Base-by-base conservation (phyloP, 805 yeast genomes). In the Suhomyces faveliae region DNA sequence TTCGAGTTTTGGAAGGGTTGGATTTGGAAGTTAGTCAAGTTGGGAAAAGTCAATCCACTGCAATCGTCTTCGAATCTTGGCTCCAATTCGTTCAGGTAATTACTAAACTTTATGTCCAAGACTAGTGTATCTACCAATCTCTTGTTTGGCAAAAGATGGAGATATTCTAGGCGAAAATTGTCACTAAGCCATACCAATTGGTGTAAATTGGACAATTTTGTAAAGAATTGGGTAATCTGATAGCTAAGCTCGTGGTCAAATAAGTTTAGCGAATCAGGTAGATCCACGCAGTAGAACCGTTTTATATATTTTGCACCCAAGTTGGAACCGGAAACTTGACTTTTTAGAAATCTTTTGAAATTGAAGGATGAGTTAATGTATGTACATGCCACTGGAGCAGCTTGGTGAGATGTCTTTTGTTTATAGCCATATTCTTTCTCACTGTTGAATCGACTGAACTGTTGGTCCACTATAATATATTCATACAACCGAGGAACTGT, bases 251-350 rank as follows among this genome's bases (percentile, higher is more conserved):
- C 64, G 23, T 58, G 51, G 42, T 74, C 75, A 48, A 63, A 62
- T 0, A 67, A 59, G 37, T 69, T 67, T 22, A 74, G 63, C 20
- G 76, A 71, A 50, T 74, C 77, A 0, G 80, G 81, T 4, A 77
- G 52, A 20, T 60, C 57, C 1, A 68, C 55, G 43, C 73, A 64
- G 40, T 62, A 67, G 19, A 77, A 52, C 12, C 55, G 51, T 37
- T 54, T 54, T 3, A 71, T 58, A 8, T 23, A 42, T 7, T 54
- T 53, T 23, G 9, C 12, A 25, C 15, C 19, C 7, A 19, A 20
- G 35, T 27, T 43, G 23, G 35, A 35, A 35, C 35, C 30, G 35
- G 27, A 24, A 20, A 25, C 30, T 22, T 39, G 24, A 11, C 51
- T 37, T 15, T 50, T 50, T 40, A 74, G 53, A 37, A 75, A 68